These are phyloP conservation scores for Herpotrichia juniperi DNA, from an alignment of 2,329 filamentous ascomycete genomes.

Conservation along the genomic window DNA sequence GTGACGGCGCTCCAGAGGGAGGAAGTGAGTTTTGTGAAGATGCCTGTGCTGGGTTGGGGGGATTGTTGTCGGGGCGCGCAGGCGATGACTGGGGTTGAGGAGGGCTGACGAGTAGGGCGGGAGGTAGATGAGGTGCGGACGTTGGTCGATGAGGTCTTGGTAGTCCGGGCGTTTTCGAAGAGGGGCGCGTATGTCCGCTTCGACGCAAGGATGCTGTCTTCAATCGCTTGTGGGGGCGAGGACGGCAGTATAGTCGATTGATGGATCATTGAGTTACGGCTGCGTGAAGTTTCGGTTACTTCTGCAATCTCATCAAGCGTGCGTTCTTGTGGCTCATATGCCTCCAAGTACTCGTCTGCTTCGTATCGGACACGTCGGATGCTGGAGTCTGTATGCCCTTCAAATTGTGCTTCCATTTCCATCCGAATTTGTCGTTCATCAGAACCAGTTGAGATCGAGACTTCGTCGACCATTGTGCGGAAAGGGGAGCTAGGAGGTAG, in stretches of 20 bases:
- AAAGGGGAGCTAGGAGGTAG: conserved; percentile 41
- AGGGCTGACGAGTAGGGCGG: background rate
- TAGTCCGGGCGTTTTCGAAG: conserved; percentile 7
- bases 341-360: conserved; percentile 39
- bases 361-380: conserved; percentile 39
- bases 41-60: conserved; percentile 16
- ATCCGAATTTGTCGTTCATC: conserved; percentile 37
- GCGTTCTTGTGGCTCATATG: conserved; percentile 40
- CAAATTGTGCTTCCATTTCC: conserved; percentile 43
- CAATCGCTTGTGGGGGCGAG: conserved; percentile 24
- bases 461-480: conserved; percentile 33
- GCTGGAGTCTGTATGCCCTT: conserved; percentile 30
- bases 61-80: conserved; percentile 7
- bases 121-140: background rate
- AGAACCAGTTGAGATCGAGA: conserved; percentile 32
- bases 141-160: background rate
- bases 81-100: conserved; percentile 5
- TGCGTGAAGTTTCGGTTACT: conserved; percentile 41
- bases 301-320: conserved; percentile 40
- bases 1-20: conserved; percentile 17
- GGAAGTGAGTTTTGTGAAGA: conserved; percentile 27
- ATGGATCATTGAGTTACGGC: conserved; percentile 19
- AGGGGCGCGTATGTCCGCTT: conserved; percentile 22
- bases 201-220: conserved; percentile 23
- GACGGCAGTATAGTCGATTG: conserved; percentile 26